These are phyloP conservation scores for Camptophora hylomeconis DNA, from an alignment of 2,329 filamentous ascomycete species.

Conservation along the genomic window DNA sequence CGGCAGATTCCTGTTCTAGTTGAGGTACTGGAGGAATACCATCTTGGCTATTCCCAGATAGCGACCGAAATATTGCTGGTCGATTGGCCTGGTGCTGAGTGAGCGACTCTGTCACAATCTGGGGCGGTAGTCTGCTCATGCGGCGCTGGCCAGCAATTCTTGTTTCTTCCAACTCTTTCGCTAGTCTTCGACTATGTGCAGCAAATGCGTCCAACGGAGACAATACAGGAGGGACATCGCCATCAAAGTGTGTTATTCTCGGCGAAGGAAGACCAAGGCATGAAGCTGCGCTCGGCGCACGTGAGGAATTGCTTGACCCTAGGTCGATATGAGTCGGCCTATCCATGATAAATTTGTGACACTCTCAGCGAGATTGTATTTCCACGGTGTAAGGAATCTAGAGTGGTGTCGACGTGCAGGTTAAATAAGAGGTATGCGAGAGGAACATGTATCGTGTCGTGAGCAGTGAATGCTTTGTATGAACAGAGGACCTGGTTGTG, in stretches of 20 bases:
- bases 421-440: too few species aligned
- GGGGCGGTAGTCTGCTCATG: slow-evolving; percentile 72
- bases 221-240: slow-evolving; percentile 73
- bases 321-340: slow-evolving; percentile 40
- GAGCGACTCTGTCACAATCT: slow-evolving; percentile 71
- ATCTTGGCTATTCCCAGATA: slow-evolving; percentile 46
- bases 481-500: too few species aligned
- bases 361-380: too few species aligned
- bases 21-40: slow-evolving; percentile 24
- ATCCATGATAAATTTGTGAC: slow-evolving; percentile 4
- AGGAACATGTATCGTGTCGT: not conserved
- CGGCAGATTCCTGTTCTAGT: slow-evolving; percentile 24
- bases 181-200: slow-evolving; percentile 75
- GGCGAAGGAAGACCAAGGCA: slow-evolving; percentile 55
- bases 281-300: slow-evolving; percentile 9
- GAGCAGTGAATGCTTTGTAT: not conserved
- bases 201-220: slow-evolving; percentile 94
- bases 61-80: slow-evolving; percentile 67
- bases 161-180: slow-evolving; percentile 72
- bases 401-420: too few species aligned
- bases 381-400: too few species aligned
- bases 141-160: slow-evolving; percentile 56
- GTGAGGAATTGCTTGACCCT: slow-evolving; percentile 23
- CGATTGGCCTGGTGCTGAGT: slow-evolving; percentile 47
- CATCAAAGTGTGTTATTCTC: slow-evolving; percentile 57